Percentiles rank a stretch among this genome's conserved stretches.
These are phyloP conservation scores for Kalaharituber pfeilii DNA, from an alignment of 2,329 filamentous ascomycete genomes.

Conservation along the genomic window DNA sequence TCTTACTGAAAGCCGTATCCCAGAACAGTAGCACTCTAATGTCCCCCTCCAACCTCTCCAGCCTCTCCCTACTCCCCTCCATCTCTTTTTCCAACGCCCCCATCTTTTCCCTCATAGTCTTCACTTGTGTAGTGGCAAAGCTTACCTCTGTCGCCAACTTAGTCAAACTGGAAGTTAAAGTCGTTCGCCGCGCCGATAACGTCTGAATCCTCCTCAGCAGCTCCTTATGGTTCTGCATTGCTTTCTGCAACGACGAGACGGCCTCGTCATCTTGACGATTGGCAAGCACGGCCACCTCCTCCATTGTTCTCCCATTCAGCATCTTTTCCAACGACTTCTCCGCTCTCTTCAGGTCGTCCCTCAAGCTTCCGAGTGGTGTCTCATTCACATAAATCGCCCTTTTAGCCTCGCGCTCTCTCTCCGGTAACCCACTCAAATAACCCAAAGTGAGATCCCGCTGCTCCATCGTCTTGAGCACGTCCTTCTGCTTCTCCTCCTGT, in stretches of 20 bases:
- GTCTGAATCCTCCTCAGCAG: neutral
- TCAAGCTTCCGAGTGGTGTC: neutral
- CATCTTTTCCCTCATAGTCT: neutral
- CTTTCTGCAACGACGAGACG: neutral
- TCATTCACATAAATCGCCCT: neutral
- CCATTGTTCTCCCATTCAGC: neutral
- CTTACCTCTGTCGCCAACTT: neutral
- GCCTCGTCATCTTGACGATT: neutral
- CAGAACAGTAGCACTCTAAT: conserved; percentile 23
- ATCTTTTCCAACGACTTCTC: neutral
- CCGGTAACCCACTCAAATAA: neutral
- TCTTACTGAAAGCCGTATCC: conserved; percentile 20
- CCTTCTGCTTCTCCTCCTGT: neutral
- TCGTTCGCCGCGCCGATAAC: neutral
- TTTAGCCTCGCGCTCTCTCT: neutral
- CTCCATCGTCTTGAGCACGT: neutral
- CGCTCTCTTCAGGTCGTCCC: neutral
- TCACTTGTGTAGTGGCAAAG: neutral
- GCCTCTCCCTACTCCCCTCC: conserved; percentile 4
- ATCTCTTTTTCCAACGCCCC: conserved; percentile 1
- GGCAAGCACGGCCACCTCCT: neutral
- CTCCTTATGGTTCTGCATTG: neutral
- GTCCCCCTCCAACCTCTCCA: conserved; percentile 6
- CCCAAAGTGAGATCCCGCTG: neutral
- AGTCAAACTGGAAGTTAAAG: neutral